Percentiles rank a stretch among this genome's conserved stretches.
Evolutionary conservation across 2,329 filamentous ascomycete genomes (phyloP).

Genomic region (Paecilomyces sp.): DNA sequence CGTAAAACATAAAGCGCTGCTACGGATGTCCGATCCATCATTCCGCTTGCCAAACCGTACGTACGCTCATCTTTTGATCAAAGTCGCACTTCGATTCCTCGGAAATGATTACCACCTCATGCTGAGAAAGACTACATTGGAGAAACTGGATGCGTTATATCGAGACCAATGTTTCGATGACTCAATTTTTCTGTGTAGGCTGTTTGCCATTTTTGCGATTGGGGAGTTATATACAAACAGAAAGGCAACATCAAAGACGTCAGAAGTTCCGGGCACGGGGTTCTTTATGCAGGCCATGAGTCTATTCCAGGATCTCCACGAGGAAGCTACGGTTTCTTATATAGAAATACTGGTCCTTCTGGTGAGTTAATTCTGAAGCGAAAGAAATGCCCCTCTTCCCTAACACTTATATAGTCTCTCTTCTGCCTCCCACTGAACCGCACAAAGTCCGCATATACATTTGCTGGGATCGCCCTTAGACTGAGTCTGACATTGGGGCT

Average conservation of each 20-base stretch:
- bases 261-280: constrained; percentile 7
- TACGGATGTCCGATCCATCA: constrained; percentile 5
- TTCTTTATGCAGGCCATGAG: constrained; percentile 10
- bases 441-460: constrained; percentile 9
- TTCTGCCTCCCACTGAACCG: constrained; percentile 8
- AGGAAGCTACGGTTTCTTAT: constrained; percentile 7
- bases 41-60: constrained; percentile 9
- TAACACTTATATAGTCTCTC: constrained; percentile 1
- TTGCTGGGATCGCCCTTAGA: constrained; percentile 8
- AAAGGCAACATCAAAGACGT: constrained; percentile 4
- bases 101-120: constrained; percentile 12
- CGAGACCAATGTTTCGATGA: constrained; percentile 5
- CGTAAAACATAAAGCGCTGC: constrained; percentile 5
- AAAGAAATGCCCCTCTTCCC: neutral
- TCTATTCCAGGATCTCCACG: constrained; percentile 7
- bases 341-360: constrained; percentile 7
- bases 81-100: constrained; percentile 11
- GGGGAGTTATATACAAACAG: constrained; percentile 11
- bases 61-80: constrained; percentile 10
- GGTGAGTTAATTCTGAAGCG: neutral
- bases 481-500: constrained; percentile 8
- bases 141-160: constrained; percentile 9
- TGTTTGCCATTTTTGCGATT: constrained; percentile 12
- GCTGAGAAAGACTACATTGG: constrained; percentile 8
- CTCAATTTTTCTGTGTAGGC: constrained; percentile 8